These are phyloP conservation scores for Acanthamoeba triangularis DNA, from an alignment of 208 protist species.

Conservation along the genomic window DNA sequence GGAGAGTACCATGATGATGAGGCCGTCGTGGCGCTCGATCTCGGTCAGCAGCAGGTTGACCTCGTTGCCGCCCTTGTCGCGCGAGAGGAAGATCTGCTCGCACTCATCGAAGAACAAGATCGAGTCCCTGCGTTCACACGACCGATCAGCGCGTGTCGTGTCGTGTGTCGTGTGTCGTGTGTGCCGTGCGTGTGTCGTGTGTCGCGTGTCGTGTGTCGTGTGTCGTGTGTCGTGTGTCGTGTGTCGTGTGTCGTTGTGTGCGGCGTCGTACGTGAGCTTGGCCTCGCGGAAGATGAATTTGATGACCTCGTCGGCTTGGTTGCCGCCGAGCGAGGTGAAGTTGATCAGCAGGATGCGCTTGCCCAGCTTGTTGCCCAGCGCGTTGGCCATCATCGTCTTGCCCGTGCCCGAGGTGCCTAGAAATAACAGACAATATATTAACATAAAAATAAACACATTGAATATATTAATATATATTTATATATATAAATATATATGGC, in stretches of 20 bases:
- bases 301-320: constrained; percentile 70
- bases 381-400: constrained; percentile 85
- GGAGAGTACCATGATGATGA: constrained; percentile 80
- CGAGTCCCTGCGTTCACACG: background rate
- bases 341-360: constrained; percentile 86
- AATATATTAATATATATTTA: constrained; percentile 64
- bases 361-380: constrained; percentile 72
- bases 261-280: constrained; percentile 75
- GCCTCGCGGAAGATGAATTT: constrained; percentile 87
- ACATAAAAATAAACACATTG: too few species aligned
- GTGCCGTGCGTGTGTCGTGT: too few species aligned
- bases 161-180: too few species aligned
- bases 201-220: too few species aligned
- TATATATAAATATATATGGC: background rate
- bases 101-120: constrained; percentile 87
- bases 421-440: too few species aligned
- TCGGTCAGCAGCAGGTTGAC: constrained; percentile 85
- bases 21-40: constrained; percentile 85
- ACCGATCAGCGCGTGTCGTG: too few species aligned
- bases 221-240: too few species aligned
- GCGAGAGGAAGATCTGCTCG: constrained; percentile 82
- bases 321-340: constrained; percentile 78
- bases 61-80: constrained; percentile 30
- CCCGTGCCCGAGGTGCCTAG: constrained; percentile 75
- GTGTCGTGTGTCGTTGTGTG: too few species aligned